phyloP scores from a whole-genome alignment of 352 stramenopile genomes.

The Globisporangium recalcitrans region DNA sequence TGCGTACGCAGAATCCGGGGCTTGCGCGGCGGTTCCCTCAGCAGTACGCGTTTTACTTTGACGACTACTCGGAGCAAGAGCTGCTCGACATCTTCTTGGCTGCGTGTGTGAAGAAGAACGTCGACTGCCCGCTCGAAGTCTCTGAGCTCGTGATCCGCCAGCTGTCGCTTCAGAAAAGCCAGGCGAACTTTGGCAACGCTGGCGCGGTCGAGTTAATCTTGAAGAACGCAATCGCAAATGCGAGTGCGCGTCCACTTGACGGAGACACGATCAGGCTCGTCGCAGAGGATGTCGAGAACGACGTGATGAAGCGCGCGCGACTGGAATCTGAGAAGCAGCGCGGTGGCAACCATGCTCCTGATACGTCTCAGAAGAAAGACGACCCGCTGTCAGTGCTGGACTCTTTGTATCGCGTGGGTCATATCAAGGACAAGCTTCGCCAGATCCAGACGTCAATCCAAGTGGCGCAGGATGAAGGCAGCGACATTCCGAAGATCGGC shows the following conservation, averaged over 20 bases:
- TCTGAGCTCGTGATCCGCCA: conserved; percentile 47
- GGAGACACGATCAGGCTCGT: conserved; percentile 35
- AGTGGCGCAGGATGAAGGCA: conserved; percentile 65
- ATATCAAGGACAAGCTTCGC: conserved; percentile 47
- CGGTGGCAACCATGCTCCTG: background rate
- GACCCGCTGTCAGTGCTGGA: conserved; percentile 48
- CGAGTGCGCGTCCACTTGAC: conserved; percentile 40
- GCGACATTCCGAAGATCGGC: conserved; percentile 46
- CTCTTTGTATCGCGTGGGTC: conserved; percentile 53
- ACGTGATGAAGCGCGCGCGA: conserved; percentile 24
- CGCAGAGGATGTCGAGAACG: conserved; percentile 53
- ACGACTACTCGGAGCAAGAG: conserved; percentile 88
- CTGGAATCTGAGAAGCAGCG: conserved; percentile 1
- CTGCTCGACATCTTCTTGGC: conserved; percentile 69
- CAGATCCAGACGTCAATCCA: conserved; percentile 55
- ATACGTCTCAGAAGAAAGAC: conserved; percentile 2
- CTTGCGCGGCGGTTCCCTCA: conserved; percentile 81
- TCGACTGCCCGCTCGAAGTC: conserved; percentile 47
- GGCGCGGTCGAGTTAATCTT: conserved; percentile 82
- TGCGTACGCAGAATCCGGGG: conserved; percentile 86
- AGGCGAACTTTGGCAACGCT: conserved; percentile 89
- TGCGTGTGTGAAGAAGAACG: conserved; percentile 43
- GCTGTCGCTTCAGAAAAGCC: conserved; percentile 58
- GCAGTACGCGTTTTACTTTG: conserved; percentile 89
- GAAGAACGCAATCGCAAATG: conserved; percentile 65